These are phyloP conservation scores for Zizania latifolia DNA, from an alignment of 176 grass and related monocot species.

Conservation along the genomic window DNA sequence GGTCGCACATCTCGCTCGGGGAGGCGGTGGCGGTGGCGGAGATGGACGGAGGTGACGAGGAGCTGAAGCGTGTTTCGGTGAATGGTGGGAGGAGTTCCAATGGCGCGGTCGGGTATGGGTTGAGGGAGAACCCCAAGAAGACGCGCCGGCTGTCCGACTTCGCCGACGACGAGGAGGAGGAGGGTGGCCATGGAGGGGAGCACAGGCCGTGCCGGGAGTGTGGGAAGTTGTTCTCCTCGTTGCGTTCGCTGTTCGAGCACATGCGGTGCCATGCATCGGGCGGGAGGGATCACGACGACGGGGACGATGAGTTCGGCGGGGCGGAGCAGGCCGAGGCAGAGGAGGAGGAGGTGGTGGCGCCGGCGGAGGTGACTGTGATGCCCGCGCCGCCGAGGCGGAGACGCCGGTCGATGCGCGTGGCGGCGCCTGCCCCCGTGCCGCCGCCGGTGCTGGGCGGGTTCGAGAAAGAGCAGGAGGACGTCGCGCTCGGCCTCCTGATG, in stretches of 20 bases:
- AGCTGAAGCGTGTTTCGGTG: neutral
- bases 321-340: neutral
- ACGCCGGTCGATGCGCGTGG: constrained; percentile 36
- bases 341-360: neutral
- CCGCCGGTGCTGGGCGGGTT: constrained; percentile 23
- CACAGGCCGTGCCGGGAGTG: constrained; percentile 39
- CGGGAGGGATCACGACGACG: neutral
- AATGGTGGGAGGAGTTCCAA: neutral
- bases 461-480: constrained; percentile 50
- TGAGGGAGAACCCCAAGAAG: constrained; percentile 78
- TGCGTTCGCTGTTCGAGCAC: constrained; percentile 49
- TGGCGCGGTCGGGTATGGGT: constrained; percentile 39
- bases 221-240: constrained; percentile 46
- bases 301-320: neutral
- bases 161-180: neutral
- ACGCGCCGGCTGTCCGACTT: constrained; percentile 55
- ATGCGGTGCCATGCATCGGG: constrained; percentile 39
- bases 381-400: constrained; percentile 29
- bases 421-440: constrained; percentile 13
- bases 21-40: constrained; percentile 2
- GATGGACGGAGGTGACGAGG: neutral
- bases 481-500: constrained; percentile 63
- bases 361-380: neutral
- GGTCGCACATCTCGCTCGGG: constrained; percentile 50
- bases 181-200: neutral